A percentile compares a stretch with the other conserved stretches of the same genome.
These are phyloP conservation scores for Starmerella tilneyi DNA, from an alignment of 805 yeast genomes.

Conservation along the genomic window DNA sequence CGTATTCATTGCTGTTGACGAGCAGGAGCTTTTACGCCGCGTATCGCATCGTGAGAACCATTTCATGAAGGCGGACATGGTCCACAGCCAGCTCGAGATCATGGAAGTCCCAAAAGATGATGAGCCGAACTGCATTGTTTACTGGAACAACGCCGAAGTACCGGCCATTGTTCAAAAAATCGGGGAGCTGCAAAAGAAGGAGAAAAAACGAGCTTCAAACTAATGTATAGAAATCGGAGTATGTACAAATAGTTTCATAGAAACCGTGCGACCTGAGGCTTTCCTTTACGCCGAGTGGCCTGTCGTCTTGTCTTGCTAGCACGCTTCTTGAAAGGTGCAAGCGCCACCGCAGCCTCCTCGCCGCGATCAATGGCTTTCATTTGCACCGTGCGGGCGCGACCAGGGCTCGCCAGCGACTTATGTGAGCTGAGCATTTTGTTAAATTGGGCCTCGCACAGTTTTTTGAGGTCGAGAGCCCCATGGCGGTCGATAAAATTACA, in stretches of 20 bases:
- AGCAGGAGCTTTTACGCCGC: slow-evolving; percentile 50
- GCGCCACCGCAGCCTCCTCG: background rate
- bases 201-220: background rate
- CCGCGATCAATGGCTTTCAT: background rate
- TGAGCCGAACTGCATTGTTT: slow-evolving; percentile 22
- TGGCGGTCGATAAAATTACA: slow-evolving; percentile 65
- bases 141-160: slow-evolving; percentile 19
- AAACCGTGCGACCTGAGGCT: background rate
- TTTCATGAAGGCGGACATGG: slow-evolving; percentile 81
- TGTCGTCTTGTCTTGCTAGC: background rate
- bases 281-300: background rate
- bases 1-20: slow-evolving; percentile 57
- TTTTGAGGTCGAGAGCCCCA: slow-evolving; percentile 59
- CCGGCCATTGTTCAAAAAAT: slow-evolving; percentile 14
- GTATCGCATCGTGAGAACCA: slow-evolving; percentile 61
- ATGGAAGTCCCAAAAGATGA: slow-evolving; percentile 54
- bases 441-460: slow-evolving; percentile 55
- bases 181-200: slow-evolving; percentile 1
- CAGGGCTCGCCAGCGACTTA: slow-evolving; percentile 8
- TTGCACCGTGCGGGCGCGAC: slow-evolving; percentile 3
- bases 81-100: slow-evolving; percentile 62
- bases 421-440: slow-evolving; percentile 33
- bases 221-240: too few species aligned
- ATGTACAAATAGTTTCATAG: background rate
- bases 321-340: background rate